These are phyloP conservation scores for Zygosaccharomyces bailii DNA, from an alignment of 805 yeast genomes.

Conservation along the genomic window DNA sequence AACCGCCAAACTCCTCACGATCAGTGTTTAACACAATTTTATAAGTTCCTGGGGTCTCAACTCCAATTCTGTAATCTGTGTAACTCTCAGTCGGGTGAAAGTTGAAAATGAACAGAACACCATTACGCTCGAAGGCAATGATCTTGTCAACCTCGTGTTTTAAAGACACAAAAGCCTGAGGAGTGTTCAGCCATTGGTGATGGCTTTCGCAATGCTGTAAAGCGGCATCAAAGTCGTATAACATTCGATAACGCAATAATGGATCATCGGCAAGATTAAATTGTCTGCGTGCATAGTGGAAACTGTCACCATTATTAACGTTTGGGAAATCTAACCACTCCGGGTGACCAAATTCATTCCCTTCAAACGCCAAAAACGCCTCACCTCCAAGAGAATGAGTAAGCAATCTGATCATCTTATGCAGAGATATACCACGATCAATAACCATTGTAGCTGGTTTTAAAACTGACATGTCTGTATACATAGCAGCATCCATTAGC, in stretches of 20 bases:
- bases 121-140: conserved; percentile 83
- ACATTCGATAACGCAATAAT: conserved; percentile 69
- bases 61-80: conserved; percentile 88
- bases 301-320: conserved; percentile 79
- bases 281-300: conserved; percentile 93
- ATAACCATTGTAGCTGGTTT: conserved; percentile 70
- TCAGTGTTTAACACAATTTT: conserved; percentile 75
- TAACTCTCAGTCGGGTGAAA: conserved; percentile 83
- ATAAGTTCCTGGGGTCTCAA: conserved; percentile 73
- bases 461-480: conserved; percentile 84
- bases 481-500: conserved; percentile 98
- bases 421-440: conserved; percentile 87
- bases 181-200: conserved; percentile 67
- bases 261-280: conserved; percentile 82
- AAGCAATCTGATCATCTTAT: conserved; percentile 81
- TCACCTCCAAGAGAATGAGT: conserved; percentile 96
- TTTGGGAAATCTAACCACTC: conserved; percentile 99
- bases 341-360: conserved; percentile 98
- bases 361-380: conserved; percentile 93
- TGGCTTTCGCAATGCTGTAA: conserved; percentile 73
- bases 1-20: conserved; percentile 72
- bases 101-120: conserved; percentile 80
- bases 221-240: conserved; percentile 79
- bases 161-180: conserved; percentile 80
- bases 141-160: conserved; percentile 89